Percentiles rank a stretch among this genome's conserved stretches.
Conservation (phyloP, 2,329 filamentous ascomycete species). For the Calonectria pseudoreteaudii region DNA sequence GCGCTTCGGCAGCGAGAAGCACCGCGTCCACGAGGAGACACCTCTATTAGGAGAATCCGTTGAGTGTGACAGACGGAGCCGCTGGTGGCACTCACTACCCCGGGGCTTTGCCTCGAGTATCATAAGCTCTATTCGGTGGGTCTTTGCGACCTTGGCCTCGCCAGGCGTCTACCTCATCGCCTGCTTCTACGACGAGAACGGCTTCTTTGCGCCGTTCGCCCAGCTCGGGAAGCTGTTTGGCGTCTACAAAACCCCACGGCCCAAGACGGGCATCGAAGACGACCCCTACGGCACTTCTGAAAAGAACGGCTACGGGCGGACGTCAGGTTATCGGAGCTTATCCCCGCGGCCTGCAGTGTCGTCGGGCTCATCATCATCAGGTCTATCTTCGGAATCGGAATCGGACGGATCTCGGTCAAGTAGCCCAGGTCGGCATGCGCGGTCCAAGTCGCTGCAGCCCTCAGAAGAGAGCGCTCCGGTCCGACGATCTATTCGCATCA, state of each 20-base stretch:
- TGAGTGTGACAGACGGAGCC: conserved; percentile 51
- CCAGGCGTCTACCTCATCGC: conserved; percentile 87
- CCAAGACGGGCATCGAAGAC: conserved; percentile 56
- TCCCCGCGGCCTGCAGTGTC: conserved; percentile 42
- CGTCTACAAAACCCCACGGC: conserved; percentile 52
- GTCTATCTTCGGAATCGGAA: conserved; percentile 78
- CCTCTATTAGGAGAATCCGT: conserved; percentile 64
- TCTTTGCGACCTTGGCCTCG: conserved; percentile 81
- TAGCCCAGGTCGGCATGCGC: conserved; percentile 61
- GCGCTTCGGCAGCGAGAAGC: conserved; percentile 52
- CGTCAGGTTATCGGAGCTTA: conserved; percentile 43
- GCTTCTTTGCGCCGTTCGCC: conserved; percentile 80
- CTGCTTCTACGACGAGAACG: conserved; percentile 84
- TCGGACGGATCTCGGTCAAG: conserved; percentile 59
- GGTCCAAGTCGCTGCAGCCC: conserved; percentile 71
- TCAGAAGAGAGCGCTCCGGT: conserved; percentile 73
- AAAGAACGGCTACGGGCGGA: conserved; percentile 44
- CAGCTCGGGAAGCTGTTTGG: conserved; percentile 77
- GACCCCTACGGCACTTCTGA: conserved; percentile 40
- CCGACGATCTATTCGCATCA: conserved; percentile 89
- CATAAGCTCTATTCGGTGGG: conserved; percentile 80
- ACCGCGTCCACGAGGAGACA: conserved; percentile 70
- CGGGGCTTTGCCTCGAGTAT: conserved; percentile 78
- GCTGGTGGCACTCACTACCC: conserved; percentile 69
- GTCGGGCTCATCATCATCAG: conserved; percentile 67